Percentiles rank a stretch among this genome's conserved stretches.
These are phyloP conservation scores for Fusarium aywerte DNA, from an alignment of 2,329 filamentous ascomycete species.

Conservation along the genomic window DNA sequence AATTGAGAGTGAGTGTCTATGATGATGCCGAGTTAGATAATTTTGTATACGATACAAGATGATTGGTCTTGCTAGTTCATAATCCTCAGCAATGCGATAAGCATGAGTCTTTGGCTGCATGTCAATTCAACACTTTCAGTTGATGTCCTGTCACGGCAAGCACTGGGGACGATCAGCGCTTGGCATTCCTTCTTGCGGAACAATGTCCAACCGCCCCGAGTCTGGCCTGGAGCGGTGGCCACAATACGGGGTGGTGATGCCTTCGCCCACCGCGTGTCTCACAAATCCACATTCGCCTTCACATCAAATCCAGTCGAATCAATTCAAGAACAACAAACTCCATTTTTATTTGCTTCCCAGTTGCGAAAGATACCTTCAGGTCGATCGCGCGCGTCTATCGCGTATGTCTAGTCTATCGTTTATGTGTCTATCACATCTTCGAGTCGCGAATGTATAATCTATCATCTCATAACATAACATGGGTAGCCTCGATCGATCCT, in stretches of 20 bases:
- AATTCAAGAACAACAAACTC: conserved; percentile 24
- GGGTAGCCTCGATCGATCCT: neutral
- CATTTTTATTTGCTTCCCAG: conserved; percentile 25
- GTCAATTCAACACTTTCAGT: neutral
- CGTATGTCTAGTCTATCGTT: conserved; percentile 36
- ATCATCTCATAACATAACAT: conserved; percentile 13
- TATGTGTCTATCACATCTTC: conserved; percentile 24
- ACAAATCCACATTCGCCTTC: neutral
- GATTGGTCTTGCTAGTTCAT: neutral
- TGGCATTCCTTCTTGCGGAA: conserved; percentile 1
- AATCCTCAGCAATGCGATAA: neutral
- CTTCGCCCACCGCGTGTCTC: neutral
- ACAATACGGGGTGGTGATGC: conserved; percentile 6
- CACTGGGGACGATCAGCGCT: neutral
- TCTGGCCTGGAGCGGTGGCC: neutral
- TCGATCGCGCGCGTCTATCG: conserved; percentile 31
- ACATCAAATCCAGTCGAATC: neutral
- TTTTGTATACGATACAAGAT: neutral
- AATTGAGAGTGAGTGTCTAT: neutral
- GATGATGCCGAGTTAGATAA: neutral
- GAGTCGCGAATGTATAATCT: conserved; percentile 17
- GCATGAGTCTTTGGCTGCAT: neutral
- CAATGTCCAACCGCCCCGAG: conserved; percentile 5
- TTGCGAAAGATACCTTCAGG: conserved; percentile 22
- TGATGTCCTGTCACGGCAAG: neutral